Conservation (phyloP, 2,329 filamentous ascomycete species). For the Sarocladium kiliense region DNA sequence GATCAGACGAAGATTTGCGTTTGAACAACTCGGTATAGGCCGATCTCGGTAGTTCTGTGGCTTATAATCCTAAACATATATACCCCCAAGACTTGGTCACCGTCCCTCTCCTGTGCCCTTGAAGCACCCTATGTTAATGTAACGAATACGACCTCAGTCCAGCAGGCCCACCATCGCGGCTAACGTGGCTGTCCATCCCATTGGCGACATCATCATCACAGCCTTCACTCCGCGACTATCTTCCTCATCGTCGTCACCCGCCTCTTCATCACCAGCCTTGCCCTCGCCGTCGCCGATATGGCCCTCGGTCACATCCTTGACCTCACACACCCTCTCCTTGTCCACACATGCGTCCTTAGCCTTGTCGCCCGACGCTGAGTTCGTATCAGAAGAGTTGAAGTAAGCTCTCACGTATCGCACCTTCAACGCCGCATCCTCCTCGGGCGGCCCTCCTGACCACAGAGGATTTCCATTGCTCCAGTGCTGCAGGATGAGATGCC, state of each 20-base stretch:
- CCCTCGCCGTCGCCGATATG: not conserved
- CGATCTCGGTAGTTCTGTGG: not conserved
- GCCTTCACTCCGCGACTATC: not conserved
- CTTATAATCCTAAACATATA: not conserved
- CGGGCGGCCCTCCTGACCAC: conserved; percentile 70
- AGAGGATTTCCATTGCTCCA: conserved; percentile 70
- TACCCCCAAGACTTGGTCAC: not conserved
- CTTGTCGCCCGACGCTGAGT: not conserved
- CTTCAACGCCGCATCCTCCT: conserved; percentile 54
- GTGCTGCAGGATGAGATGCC: conserved; percentile 67
- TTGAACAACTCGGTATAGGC: too few species aligned
- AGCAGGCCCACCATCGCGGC: conserved; percentile 5
- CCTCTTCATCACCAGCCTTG: not conserved
- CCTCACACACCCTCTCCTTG: not conserved
- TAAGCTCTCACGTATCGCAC: conserved; percentile 72
- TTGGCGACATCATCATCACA: not conserved
- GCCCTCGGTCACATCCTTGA: conserved; percentile 4
- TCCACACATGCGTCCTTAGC: not conserved
- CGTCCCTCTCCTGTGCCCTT: not conserved
- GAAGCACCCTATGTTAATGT: not conserved
- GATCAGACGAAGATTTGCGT: too few species aligned
- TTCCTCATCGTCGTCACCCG: not conserved
- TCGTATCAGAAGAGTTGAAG: conserved; percentile 63
- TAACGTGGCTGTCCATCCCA: conserved; percentile 2
- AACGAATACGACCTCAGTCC: conserved; percentile 6